These are phyloP conservation scores for Taphrina confusa DNA, from an alignment of 1,139 yeast species.

Conservation along the genomic window DNA sequence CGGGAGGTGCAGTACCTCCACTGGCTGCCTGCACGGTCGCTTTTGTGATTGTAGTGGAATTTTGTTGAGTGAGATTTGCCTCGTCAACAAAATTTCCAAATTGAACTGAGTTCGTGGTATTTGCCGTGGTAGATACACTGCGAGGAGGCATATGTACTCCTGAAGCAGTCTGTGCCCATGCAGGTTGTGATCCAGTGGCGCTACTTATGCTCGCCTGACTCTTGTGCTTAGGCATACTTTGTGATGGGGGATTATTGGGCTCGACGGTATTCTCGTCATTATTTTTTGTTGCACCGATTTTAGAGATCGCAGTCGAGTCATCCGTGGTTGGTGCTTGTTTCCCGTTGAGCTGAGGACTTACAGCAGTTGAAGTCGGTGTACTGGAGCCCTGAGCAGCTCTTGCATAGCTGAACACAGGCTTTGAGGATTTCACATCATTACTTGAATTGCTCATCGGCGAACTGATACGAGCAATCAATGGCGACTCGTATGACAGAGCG, in stretches of 20 bases:
- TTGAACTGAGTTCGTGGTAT: slow-evolving; percentile 9
- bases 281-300: not conserved
- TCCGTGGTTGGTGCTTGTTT: slow-evolving; percentile 7
- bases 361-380: slow-evolving; percentile 13
- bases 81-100: slow-evolving; percentile 24
- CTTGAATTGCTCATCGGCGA: slow-evolving; percentile 30
- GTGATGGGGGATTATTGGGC: not conserved
- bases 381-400: slow-evolving; percentile 28
- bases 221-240: not conserved
- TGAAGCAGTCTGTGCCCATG: slow-evolving; percentile 9
- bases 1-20: slow-evolving; percentile 30
- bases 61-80: slow-evolving; percentile 1
- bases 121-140: not conserved
- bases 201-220: slow-evolving; percentile 10
- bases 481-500: slow-evolving; percentile 24
- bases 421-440: slow-evolving; percentile 22
- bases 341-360: slow-evolving; percentile 22
- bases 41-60: slow-evolving; percentile 9
- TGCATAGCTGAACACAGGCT: slow-evolving; percentile 30
- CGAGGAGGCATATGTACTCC: slow-evolving; percentile 34
- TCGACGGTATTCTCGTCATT: not conserved
- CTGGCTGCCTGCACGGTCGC: slow-evolving; percentile 10
- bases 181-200: slow-evolving; percentile 5
- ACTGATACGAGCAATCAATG: slow-evolving; percentile 5
- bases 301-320: not conserved